Evolutionary conservation across 2,329 filamentous ascomycete genomes (phyloP).

Genomic region (Exophiala dermatitidis): DNA sequence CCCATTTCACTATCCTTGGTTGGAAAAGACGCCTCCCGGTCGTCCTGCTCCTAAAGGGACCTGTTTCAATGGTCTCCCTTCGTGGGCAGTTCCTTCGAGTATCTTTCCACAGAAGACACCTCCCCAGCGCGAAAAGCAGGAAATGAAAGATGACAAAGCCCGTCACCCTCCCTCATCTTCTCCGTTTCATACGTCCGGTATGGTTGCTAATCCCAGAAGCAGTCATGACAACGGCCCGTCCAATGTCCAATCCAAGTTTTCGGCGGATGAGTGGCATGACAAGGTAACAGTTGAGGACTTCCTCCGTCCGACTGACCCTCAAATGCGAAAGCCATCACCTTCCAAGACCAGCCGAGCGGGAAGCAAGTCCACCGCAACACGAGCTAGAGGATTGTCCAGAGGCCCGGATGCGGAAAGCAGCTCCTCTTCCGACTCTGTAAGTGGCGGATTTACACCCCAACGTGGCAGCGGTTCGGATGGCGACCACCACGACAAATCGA

Average conservation of each 20-base stretch:
- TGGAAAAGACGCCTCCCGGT: not conserved
- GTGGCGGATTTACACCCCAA: conserved; percentile 13
- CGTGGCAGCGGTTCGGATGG: not conserved
- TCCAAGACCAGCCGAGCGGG: conserved; percentile 16
- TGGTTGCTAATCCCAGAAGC: conserved; percentile 8
- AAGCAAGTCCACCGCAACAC: conserved; percentile 15
- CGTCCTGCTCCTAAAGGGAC: conserved; percentile 4
- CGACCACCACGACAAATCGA: conserved; percentile 13
- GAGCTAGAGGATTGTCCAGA: conserved; percentile 17
- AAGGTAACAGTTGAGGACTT: conserved; percentile 34
- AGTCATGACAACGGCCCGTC: conserved; percentile 29
- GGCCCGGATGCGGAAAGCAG: conserved; percentile 6
- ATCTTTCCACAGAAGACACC: conserved; percentile 22
- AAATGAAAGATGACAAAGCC: not conserved
- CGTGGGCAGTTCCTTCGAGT: conserved; percentile 28
- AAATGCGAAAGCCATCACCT: conserved; percentile 26
- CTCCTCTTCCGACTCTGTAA: conserved; percentile 16
- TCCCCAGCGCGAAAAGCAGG: conserved; percentile 7
- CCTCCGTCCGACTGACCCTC: conserved; percentile 31
- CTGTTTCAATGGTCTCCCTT: conserved; percentile 23
- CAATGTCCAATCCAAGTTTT: conserved; percentile 34
- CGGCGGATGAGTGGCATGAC: conserved; percentile 37
- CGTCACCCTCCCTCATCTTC: not conserved
- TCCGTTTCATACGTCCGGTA: not conserved
- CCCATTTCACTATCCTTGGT: conserved; percentile 9